Conservation (phyloP, 805 yeast species). For the Saccharomycodes ludwigii region DNA sequence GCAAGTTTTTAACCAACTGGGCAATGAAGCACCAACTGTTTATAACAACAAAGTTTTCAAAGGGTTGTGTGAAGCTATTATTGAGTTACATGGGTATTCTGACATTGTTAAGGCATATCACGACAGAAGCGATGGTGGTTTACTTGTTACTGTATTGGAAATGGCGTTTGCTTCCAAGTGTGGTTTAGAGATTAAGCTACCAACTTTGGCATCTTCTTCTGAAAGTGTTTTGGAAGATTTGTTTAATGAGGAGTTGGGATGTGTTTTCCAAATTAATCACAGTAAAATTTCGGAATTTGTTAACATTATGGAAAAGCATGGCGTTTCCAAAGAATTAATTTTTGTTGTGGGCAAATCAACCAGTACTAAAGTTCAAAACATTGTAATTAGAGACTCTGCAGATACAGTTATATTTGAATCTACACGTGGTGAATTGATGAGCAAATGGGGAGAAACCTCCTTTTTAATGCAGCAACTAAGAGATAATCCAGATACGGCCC, state of each 20-base stretch:
- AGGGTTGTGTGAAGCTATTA: slow-evolving; percentile 55
- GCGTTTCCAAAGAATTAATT: slow-evolving; percentile 43
- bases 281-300: slow-evolving; percentile 43
- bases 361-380: slow-evolving; percentile 23
- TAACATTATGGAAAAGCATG: slow-evolving; percentile 41
- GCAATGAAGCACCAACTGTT: slow-evolving; percentile 73
- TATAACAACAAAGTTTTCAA: slow-evolving; percentile 53
- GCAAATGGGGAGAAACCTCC: slow-evolving; percentile 79
- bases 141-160: slow-evolving; percentile 71
- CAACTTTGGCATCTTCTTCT: slow-evolving; percentile 20
- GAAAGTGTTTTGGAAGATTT: slow-evolving; percentile 41
- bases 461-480: slow-evolving; percentile 82
- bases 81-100: slow-evolving; percentile 49
- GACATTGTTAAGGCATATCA: slow-evolving; percentile 75
- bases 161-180: slow-evolving; percentile 96
- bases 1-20: slow-evolving; percentile 84
- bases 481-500: slow-evolving; percentile 87
- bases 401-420: slow-evolving; percentile 34
- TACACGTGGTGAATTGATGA: slow-evolving; percentile 63
- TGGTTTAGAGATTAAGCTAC: slow-evolving; percentile 53
- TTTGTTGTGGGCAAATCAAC: slow-evolving; percentile 45
- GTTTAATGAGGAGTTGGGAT: slow-evolving; percentile 92
- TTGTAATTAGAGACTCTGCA: slow-evolving; percentile 37
- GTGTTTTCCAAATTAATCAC: slow-evolving; percentile 75
- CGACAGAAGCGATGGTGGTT: slow-evolving; percentile 95